phyloP scores from a whole-genome alignment of 2,329 filamentous ascomycete species.

The Sporothrix protearum region DNA sequence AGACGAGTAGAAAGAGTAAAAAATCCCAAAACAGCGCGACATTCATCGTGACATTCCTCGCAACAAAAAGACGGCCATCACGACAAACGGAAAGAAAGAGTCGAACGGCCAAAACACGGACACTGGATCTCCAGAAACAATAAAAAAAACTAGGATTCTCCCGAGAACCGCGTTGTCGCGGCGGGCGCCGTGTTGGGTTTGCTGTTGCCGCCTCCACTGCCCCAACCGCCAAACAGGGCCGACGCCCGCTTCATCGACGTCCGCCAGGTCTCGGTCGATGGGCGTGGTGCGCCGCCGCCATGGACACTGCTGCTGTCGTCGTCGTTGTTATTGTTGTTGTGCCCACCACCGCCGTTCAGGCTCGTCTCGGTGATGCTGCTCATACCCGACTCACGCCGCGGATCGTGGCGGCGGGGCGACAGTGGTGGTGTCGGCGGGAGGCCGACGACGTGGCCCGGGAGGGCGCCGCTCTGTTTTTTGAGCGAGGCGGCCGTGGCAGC shows the following conservation, averaged over 20 bases:
- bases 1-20: neutral
- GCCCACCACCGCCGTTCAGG: neutral
- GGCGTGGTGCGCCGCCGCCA: neutral
- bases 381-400: constrained; percentile 21
- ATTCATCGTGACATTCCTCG: neutral
- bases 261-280: neutral
- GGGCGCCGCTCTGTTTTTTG: neutral
- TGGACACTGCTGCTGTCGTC: neutral
- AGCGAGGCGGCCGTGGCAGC: neutral
- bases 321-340: too few species aligned
- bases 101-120: neutral
- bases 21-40: neutral
- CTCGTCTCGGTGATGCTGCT: constrained; percentile 21
- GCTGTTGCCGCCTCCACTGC: neutral
- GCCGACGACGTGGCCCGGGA: neutral
- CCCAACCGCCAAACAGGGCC: constrained; percentile 15
- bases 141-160: constrained; percentile 20
- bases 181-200: neutral
- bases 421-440: constrained; percentile 25
- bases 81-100: neutral
- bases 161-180: constrained; percentile 19
- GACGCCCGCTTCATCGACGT: constrained; percentile 24
- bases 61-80: neutral
- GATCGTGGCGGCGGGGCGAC: constrained; percentile 21
- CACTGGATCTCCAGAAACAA: neutral